Percentiles rank a stretch among this genome's conserved stretches.
phyloP scores from a whole-genome alignment of 495 filamentous ascomycete species.

The Talaromyces ruber region DNA sequence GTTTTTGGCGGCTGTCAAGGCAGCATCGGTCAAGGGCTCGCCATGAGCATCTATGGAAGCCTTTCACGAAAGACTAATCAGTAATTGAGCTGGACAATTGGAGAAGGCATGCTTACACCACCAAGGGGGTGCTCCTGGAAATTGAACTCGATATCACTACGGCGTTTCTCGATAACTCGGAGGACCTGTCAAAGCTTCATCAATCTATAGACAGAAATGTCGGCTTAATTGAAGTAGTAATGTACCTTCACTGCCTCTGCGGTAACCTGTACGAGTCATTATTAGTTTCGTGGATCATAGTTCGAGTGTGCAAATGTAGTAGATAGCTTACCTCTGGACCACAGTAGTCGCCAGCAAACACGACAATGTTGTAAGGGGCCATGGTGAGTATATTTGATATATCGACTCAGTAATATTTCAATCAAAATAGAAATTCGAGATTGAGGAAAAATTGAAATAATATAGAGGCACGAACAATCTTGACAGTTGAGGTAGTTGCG shows the following conservation, averaged over 20 bases:
- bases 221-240: not conserved
- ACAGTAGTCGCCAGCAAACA: conserved; percentile 85
- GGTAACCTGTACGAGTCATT: conserved; percentile 32
- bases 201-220: not conserved
- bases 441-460: conserved; percentile 2
- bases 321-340: conserved; percentile 72
- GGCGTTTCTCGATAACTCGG: conserved; percentile 61
- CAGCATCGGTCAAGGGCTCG: conserved; percentile 71
- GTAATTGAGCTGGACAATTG: not conserved
- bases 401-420: not conserved
- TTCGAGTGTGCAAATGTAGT: not conserved
- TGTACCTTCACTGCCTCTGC: conserved; percentile 76
- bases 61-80: conserved; percentile 5
- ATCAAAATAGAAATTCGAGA: not conserved
- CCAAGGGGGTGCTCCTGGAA: conserved; percentile 88
- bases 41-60: conserved; percentile 82
- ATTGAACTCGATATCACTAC: conserved; percentile 68
- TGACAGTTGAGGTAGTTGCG: not conserved
- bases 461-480: not conserved
- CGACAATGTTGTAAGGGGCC: conserved; percentile 50
- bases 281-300: not conserved
- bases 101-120: conserved; percentile 56
- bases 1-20: conserved; percentile 75
- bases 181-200: conserved; percentile 37
- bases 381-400: conserved; percentile 18